Conservation (phyloP, 768 basidiomycete genomes). For the Russula sp. region DNA sequence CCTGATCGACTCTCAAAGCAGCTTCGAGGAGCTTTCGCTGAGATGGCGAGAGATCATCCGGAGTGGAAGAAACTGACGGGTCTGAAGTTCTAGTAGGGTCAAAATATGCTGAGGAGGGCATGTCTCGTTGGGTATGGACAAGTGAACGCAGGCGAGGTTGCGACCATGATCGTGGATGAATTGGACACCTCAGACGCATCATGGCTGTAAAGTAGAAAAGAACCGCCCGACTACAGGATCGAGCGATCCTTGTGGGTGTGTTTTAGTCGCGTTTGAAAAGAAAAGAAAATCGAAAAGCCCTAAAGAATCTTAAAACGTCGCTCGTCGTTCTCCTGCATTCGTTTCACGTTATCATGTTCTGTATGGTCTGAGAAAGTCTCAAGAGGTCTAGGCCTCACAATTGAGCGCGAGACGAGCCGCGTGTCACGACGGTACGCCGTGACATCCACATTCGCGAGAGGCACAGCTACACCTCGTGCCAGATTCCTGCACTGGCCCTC, state of each 20-base stretch:
- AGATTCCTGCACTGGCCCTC: too few relatives aligned
- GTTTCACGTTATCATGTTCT: too few relatives aligned
- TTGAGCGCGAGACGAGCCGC: too few relatives aligned
- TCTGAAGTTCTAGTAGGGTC: constrained; percentile 33
- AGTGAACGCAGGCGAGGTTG: not conserved
- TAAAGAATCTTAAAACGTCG: too few relatives aligned
- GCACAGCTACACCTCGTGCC: too few relatives aligned
- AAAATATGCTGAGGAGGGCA: constrained; percentile 46
- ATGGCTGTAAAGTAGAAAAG: not conserved
- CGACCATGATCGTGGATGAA: not conserved
- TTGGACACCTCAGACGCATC: not conserved
- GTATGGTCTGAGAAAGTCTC: too few relatives aligned
- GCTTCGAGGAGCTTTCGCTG: constrained; percentile 51
- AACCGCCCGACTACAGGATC: not conserved
- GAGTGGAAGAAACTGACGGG: constrained; percentile 49
- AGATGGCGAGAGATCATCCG: constrained; percentile 41
- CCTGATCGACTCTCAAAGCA: constrained; percentile 88
- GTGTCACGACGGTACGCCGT: too few relatives aligned
- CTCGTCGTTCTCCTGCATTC: too few relatives aligned
- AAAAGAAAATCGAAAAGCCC: too few relatives aligned
- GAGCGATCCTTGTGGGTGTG: not conserved
- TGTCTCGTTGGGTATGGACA: constrained; percentile 11
- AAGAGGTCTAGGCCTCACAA: too few relatives aligned
- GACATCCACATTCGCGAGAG: too few relatives aligned
- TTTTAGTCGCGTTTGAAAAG: too few relatives aligned